These are phyloP conservation scores for Mucor saturninus DNA, from an alignment of 371 early-diverging fungal species.

Conservation along the genomic window DNA sequence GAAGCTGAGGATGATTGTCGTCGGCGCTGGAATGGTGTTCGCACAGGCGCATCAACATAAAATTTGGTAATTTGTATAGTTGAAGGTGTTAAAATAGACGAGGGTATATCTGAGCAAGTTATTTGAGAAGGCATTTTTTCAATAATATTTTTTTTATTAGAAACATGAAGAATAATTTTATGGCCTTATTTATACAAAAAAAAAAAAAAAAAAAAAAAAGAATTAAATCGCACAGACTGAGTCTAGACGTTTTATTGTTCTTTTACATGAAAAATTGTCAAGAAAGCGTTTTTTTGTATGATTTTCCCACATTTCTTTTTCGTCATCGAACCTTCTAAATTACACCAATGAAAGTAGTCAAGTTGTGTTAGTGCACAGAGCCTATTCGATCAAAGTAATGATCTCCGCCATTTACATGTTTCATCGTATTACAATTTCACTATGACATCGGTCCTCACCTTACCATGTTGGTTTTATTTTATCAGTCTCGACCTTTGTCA, in stretches of 20 bases:
- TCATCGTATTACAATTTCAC: background rate
- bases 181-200: too few species aligned
- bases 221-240: constrained; percentile 3
- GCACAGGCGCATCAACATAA: constrained; percentile 18
- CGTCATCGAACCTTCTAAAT: background rate
- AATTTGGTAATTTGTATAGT: constrained; percentile 38
- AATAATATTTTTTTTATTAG: background rate
- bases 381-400: constrained; percentile 1
- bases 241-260: constrained; percentile 7
- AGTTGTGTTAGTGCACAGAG: background rate
- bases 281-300: background rate
- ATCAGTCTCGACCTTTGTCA: too few species aligned
- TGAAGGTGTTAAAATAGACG: constrained; percentile 26
- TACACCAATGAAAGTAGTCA: background rate
- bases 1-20: background rate
- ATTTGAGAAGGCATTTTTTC: constrained; percentile 15
- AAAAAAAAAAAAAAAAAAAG: background rate
- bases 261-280: constrained; percentile 12
- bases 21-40: background rate
- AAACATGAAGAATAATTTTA: background rate
- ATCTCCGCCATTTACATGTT: constrained; percentile 5
- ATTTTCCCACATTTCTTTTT: constrained; percentile 12
- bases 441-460: background rate
- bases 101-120: constrained; percentile 12
- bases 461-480: too few species aligned